Evolutionary conservation across 176 grass and related monocot genomes (phyloP).

Genomic region (Oryza glaberrima): DNA sequence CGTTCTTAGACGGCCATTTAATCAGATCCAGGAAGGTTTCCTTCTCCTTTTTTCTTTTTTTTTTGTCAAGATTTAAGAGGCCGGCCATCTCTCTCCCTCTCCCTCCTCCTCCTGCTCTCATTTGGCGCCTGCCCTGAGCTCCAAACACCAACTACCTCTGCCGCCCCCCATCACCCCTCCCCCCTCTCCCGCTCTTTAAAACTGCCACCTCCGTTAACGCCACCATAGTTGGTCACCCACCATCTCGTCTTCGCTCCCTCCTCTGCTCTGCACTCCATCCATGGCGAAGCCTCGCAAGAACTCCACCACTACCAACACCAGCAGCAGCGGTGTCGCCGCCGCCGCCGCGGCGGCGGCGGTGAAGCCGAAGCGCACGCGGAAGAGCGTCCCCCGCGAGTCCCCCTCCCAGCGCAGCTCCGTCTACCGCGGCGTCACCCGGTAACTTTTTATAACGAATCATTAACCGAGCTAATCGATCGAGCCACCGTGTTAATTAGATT

Average conservation of each 20-base stretch:
- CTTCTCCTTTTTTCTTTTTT: not conserved
- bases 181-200: conserved; percentile 28
- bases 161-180: conserved; percentile 32
- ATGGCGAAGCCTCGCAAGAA: conserved; percentile 57
- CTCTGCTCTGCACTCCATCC: not conserved
- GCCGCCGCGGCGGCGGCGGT: too few relatives aligned
- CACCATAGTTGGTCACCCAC: conserved; percentile 53
- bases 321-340: not conserved
- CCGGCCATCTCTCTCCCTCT: conserved; percentile 30
- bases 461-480: not conserved
- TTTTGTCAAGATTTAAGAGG: not conserved
- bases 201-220: conserved; percentile 22
- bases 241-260: not conserved
- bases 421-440: conserved; percentile 89
- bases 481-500: too few relatives aligned
- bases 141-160: conserved; percentile 33
- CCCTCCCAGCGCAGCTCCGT: conserved; percentile 85
- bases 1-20: conserved; percentile 44
- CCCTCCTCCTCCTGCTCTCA: conserved; percentile 40
- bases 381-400: conserved; percentile 69
- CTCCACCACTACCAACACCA: not conserved
- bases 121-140: conserved; percentile 47
- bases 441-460: not conserved
- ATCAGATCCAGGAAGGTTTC: conserved; percentile 24
- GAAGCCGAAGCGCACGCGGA: conserved; percentile 80